Evolutionary conservation across 2,329 filamentous ascomycete species (phyloP).

Genomic region (Neurospora sp.): DNA sequence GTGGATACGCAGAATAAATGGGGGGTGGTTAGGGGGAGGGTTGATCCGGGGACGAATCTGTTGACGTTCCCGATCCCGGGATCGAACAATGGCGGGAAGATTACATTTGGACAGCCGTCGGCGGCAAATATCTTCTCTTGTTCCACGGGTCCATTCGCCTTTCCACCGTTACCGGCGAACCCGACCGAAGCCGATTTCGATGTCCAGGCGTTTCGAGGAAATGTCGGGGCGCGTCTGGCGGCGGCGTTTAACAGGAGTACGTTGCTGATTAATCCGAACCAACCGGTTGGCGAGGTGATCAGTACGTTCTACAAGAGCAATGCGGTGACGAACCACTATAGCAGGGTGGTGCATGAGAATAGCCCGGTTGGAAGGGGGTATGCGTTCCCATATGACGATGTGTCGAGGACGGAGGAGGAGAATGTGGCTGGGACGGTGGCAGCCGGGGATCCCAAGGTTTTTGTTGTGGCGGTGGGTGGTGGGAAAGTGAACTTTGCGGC

Average conservation of each 20-base stretch:
- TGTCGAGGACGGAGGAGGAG: constrained; percentile 39
- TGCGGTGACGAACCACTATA: constrained; percentile 54
- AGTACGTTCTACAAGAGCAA: constrained; percentile 41
- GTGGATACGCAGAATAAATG: constrained; percentile 45
- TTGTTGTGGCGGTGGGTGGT: constrained; percentile 49
- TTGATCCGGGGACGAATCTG: constrained; percentile 22
- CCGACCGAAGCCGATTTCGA: constrained; percentile 27
- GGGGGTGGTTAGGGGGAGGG: constrained; percentile 37
- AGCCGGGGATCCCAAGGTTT: constrained; percentile 42
- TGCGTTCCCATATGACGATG: constrained; percentile 64
- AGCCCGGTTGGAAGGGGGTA: constrained; percentile 53
- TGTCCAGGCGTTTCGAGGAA: constrained; percentile 25
- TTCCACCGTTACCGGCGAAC: constrained; percentile 25
- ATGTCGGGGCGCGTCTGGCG: constrained; percentile 62
- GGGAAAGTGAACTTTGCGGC: constrained; percentile 56
- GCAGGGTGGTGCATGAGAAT: constrained; percentile 51
- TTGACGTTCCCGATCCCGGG: constrained; percentile 28
- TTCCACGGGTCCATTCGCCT: constrained; percentile 46
- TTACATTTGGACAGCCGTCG: constrained; percentile 34
- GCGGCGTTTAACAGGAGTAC: constrained; percentile 70
- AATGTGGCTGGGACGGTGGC: constrained; percentile 56
- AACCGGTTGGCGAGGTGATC: constrained; percentile 41
- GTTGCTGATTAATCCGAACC: constrained; percentile 41
- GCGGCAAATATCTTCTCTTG: constrained; percentile 42
- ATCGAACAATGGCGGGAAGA: constrained; percentile 15